Percentiles rank a stretch among this genome's conserved stretches.
phyloP scores from a whole-genome alignment of 441 rosid species.

The Biscutella laevigata region DNA sequence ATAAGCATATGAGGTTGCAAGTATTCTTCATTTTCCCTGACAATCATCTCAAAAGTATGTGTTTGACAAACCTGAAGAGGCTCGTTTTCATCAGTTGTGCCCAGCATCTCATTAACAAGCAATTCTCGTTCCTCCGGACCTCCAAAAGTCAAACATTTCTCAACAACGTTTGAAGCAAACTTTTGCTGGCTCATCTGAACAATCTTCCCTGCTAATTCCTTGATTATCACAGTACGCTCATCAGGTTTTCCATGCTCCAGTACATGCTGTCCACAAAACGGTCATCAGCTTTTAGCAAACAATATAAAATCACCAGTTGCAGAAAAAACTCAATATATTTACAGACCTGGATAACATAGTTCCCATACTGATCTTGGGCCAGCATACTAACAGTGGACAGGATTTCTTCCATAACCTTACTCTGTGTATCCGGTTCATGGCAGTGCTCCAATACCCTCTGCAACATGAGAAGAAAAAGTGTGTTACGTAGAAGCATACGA shows the following conservation, averaged over 20 bases:
- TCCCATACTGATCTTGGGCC: conserved; percentile 88
- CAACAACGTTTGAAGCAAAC: conserved; percentile 85
- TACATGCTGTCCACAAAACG: conserved; percentile 49
- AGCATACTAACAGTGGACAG: conserved; percentile 64
- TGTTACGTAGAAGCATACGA: background rate
- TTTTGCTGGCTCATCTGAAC: conserved; percentile 95
- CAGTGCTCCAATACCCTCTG: conserved; percentile 91
- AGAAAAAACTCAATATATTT: background rate
- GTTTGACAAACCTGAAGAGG: conserved; percentile 73
- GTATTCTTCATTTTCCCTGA: background rate
- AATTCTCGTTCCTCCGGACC: conserved; percentile 58
- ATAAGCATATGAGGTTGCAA: background rate
- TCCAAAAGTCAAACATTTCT: conserved; percentile 82
- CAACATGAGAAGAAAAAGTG: conserved; percentile 4
- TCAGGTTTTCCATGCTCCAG: conserved; percentile 81
- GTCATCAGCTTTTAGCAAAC: background rate
- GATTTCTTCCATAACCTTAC: conserved; percentile 79
- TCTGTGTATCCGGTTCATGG: conserved; percentile 45
- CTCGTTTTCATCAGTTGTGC: conserved; percentile 78
- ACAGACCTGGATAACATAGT: conserved; percentile 83
- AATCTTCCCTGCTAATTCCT: conserved; percentile 77
- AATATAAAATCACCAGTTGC: background rate
- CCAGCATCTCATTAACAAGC: conserved; percentile 83
- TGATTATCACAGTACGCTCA: conserved; percentile 68
- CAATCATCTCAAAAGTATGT: background rate